These are phyloP conservation scores for Nannochloris sp. DNA, from an alignment of 139 green algal genomes.

Conservation along the genomic window DNA sequence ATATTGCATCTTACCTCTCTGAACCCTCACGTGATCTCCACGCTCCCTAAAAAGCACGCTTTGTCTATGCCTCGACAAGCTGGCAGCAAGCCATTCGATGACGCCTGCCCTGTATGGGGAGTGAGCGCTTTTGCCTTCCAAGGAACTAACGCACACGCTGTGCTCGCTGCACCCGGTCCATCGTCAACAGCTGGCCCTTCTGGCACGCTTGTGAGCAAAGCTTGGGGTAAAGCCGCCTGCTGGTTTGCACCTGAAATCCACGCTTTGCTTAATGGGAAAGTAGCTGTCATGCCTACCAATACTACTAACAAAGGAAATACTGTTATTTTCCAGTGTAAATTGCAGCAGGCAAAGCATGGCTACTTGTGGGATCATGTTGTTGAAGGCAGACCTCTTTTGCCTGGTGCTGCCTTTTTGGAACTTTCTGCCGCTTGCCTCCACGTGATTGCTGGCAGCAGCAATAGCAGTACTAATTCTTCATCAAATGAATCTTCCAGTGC, in stretches of 20 bases:
- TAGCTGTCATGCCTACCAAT: too few relatives aligned
- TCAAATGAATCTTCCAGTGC: neutral
- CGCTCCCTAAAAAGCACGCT: slow-evolving; percentile 1
- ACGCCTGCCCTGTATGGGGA: slow-evolving; percentile 18
- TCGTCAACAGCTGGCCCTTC: too few relatives aligned
- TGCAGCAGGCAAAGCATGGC: slow-evolving; percentile 19
- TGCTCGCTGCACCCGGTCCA: slow-evolving; percentile 22
- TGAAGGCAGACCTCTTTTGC: slow-evolving; percentile 12
- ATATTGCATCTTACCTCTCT: slow-evolving; percentile 59
- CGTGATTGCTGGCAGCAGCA: too few relatives aligned
- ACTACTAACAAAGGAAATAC: neutral
- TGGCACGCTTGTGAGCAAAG: neutral
- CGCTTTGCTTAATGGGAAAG: neutral
- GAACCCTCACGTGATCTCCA: slow-evolving; percentile 53
- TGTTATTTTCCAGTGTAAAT: slow-evolving; percentile 26
- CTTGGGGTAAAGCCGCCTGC: too few relatives aligned
- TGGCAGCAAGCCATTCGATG: neutral
- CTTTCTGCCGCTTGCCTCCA: slow-evolving; percentile 28
- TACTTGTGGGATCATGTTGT: slow-evolving; percentile 63
- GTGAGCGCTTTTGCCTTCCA: slow-evolving; percentile 77
- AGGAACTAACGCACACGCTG: slow-evolving; percentile 64
- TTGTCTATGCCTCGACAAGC: slow-evolving; percentile 31
- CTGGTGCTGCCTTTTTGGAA: slow-evolving; percentile 55
- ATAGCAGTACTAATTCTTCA: too few relatives aligned
- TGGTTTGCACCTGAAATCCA: slow-evolving; percentile 13